phyloP scores from a whole-genome alignment of 306 rosid species.

The Argentina anserina region DNA sequence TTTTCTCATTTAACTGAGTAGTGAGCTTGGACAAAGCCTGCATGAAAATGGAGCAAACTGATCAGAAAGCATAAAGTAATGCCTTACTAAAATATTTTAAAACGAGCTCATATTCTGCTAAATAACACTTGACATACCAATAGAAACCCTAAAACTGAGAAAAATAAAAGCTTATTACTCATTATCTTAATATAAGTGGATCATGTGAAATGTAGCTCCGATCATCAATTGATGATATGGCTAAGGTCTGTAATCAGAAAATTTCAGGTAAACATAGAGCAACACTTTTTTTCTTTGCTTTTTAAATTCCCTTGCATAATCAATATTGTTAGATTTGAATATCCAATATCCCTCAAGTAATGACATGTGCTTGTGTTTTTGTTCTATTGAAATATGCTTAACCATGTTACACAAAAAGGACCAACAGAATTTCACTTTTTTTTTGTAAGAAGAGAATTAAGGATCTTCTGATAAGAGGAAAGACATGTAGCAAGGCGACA shows the following conservation, averaged over 20 bases:
- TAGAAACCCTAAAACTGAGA: neutral
- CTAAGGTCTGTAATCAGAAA: neutral
- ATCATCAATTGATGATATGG: neutral
- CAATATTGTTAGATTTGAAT: neutral
- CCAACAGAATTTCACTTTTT: neutral
- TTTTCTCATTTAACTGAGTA: slow-evolving; percentile 63
- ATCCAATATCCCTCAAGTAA: neutral
- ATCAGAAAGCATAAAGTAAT: slow-evolving; percentile 20
- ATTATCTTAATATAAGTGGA: neutral
- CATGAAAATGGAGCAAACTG: slow-evolving; percentile 19
- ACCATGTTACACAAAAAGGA: neutral
- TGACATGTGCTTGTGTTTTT: neutral
- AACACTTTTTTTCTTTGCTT: neutral
- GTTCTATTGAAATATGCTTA: neutral
- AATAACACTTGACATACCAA: neutral
- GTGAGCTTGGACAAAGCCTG: slow-evolving; percentile 73
- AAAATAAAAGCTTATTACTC: neutral
- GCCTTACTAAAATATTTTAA: neutral
- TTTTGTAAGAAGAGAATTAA: neutral
- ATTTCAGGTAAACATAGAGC: neutral
- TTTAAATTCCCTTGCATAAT: neutral
- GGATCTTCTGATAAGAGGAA: neutral
- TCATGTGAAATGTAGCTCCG: neutral
- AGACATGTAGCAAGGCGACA: neutral
- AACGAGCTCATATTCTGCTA: neutral